These are phyloP conservation scores for Plasmodium blacklocki DNA, from an alignment of 169 alveolate genomes.

Conservation along the genomic window DNA sequence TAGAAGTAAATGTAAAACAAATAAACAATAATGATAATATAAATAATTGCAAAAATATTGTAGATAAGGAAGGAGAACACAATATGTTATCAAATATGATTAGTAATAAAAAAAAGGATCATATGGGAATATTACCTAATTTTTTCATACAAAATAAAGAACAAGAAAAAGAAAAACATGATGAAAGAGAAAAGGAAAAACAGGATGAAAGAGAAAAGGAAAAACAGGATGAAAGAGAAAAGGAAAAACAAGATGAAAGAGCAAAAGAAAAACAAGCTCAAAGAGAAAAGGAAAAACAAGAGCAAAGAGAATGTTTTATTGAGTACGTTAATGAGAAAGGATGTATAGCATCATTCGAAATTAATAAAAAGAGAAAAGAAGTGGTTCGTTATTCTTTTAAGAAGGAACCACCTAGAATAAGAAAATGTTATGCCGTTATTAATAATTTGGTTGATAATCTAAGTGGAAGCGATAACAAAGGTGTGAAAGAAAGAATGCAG, in stretches of 20 bases:
- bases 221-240: neutral
- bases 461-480: too few species aligned
- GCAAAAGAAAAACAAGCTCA: neutral
- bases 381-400: slow-evolving; percentile 39
- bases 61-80: too few species aligned
- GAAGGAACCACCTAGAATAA: slow-evolving; percentile 55
- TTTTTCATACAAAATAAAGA: too few species aligned
- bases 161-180: neutral
- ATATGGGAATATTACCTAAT: too few species aligned
- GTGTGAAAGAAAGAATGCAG: neutral
- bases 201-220: neutral
- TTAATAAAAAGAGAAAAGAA: slow-evolving; percentile 39
- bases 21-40: too few species aligned
- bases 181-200: neutral
- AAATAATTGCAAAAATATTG: too few species aligned
- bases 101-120: too few species aligned
- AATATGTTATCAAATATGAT: too few species aligned
- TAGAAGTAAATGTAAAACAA: too few species aligned
- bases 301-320: neutral
- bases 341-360: slow-evolving; percentile 49
- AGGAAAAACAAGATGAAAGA: neutral
- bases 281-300: neutral
- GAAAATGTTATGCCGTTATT: slow-evolving; percentile 22
- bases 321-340: slow-evolving; percentile 3
- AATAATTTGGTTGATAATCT: neutral